Conservation (phyloP, 192 early-diverging fungal species). For the Kickxella alabastrina region DNA sequence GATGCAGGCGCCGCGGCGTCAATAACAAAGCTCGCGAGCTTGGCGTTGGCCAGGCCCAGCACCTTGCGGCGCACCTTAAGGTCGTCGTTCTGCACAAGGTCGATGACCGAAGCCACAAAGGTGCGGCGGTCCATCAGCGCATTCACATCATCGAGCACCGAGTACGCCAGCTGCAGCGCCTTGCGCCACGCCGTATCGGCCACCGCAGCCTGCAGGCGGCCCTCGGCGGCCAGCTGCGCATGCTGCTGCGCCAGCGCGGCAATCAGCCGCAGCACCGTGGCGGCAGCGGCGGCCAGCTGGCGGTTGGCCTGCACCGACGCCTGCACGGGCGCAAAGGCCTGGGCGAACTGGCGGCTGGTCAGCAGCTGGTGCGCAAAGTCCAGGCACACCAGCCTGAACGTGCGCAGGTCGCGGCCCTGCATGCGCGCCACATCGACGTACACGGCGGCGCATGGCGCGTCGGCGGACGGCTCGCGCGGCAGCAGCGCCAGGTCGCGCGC, state of each 20-base stretch:
- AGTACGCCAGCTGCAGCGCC: conserved; percentile 57
- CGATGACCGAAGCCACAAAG: conserved; percentile 68
- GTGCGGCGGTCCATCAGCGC: conserved; percentile 67
- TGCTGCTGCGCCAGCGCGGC: conserved; percentile 20
- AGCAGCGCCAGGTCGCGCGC: conserved; percentile 53
- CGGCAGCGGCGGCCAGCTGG: conserved; percentile 7
- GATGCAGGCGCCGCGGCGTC: conserved; percentile 4
- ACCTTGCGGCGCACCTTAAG: conserved; percentile 68
- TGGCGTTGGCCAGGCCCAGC: conserved; percentile 69
- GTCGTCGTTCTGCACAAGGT: conserved; percentile 60
- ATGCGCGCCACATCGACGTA: conserved; percentile 21
- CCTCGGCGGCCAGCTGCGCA: conserved; percentile 7
- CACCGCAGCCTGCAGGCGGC: conserved; percentile 8
- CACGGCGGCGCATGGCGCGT: conserved; percentile 4
- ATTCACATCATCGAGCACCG: conserved; percentile 71
- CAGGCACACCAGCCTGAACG: conserved; percentile 40
- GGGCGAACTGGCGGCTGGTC: conserved; percentile 36
- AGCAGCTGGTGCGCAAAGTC: conserved; percentile 48
- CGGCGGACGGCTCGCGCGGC: conserved; percentile 49
- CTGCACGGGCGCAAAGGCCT: conserved; percentile 3
- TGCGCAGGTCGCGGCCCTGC: conserved; percentile 26
- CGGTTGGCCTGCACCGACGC: conserved; percentile 12
- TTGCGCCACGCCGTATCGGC: conserved; percentile 42
- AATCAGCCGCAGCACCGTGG: conserved; percentile 21
- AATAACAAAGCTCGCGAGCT: conserved; percentile 50